Evolutionary conservation across 805 yeast genomes (phyloP).

Genomic region (Saturnispora serradocipensis): DNA sequence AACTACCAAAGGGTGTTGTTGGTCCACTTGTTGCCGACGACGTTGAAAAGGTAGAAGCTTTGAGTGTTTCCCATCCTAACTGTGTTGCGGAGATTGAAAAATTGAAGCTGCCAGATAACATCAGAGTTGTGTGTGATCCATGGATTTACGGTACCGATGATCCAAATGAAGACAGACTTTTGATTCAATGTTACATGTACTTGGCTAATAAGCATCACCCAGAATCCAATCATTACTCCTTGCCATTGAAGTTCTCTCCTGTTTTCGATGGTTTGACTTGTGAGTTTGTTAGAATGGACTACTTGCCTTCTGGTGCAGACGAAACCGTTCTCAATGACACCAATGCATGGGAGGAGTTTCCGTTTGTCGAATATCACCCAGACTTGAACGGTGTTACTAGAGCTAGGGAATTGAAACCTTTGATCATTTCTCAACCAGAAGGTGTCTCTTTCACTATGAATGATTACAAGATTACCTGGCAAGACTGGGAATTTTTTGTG

Average conservation of each 20-base stretch:
- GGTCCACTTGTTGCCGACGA: constrained; percentile 71
- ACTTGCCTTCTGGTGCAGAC: constrained; percentile 71
- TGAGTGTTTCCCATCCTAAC: constrained; percentile 43
- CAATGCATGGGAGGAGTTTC: constrained; percentile 49
- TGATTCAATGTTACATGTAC: constrained; percentile 69
- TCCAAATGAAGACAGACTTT: constrained; percentile 47
- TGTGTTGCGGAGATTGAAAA: constrained; percentile 59
- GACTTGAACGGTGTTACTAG: constrained; percentile 47
- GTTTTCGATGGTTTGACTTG: constrained; percentile 55
- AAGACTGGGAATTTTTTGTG: constrained; percentile 74
- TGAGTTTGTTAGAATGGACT: constrained; percentile 63
- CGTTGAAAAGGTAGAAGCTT: constrained; percentile 42
- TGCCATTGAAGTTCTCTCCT: constrained; percentile 66
- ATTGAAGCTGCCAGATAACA: constrained; percentile 50
- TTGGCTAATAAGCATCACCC: constrained; percentile 55
- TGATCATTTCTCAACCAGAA: constrained; percentile 64
- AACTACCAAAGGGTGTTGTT: constrained; percentile 50
- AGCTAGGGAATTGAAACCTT: constrained; percentile 56
- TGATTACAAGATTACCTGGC: constrained; percentile 63
- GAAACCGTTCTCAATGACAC: constrained; percentile 42
- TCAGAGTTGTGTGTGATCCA: constrained; percentile 54
- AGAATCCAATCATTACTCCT: constrained; percentile 68
- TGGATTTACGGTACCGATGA: constrained; percentile 83
- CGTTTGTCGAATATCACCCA: constrained; percentile 64
- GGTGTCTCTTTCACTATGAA: constrained; percentile 62